Conservation (phyloP, 352 stramenopile genomes). For the Thalassiosira hispida region DNA sequence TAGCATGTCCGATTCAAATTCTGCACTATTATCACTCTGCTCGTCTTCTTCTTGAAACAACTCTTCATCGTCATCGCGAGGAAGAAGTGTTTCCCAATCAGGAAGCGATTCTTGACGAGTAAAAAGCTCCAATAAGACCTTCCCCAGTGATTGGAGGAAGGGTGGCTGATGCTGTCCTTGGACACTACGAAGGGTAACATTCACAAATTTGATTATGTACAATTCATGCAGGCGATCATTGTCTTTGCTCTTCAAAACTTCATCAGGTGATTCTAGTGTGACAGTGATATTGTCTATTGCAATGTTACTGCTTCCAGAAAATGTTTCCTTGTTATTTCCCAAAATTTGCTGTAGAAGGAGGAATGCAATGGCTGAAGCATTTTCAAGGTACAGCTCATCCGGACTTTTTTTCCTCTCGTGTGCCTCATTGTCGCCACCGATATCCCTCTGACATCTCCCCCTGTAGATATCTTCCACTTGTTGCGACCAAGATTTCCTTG, state of each 20-base stretch:
- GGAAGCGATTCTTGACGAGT: background rate
- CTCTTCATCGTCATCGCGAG: background rate
- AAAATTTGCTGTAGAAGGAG: slow-evolving; percentile 1
- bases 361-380: slow-evolving; percentile 2
- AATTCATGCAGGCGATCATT: background rate
- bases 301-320: background rate
- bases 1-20: slow-evolving; percentile 10
- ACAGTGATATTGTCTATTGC: background rate
- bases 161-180: background rate
- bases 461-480: background rate
- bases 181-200: background rate
- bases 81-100: background rate
- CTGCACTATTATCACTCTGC: background rate
- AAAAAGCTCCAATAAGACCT: slow-evolving; percentile 8
- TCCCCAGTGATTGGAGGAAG: slow-evolving; percentile 1
- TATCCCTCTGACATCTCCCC: background rate
- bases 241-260: background rate
- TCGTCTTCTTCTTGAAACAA: background rate
- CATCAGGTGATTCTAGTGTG: background rate
- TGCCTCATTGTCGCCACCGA: background rate
- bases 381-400: slow-evolving; percentile 1
- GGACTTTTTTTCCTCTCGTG: background rate
- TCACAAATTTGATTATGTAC: background rate
- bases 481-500: slow-evolving; percentile 1
- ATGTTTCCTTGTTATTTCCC: background rate